Evolutionary conservation across 192 early-diverging fungal genomes (phyloP).

Genomic region (Geranomyces variabilis): DNA sequence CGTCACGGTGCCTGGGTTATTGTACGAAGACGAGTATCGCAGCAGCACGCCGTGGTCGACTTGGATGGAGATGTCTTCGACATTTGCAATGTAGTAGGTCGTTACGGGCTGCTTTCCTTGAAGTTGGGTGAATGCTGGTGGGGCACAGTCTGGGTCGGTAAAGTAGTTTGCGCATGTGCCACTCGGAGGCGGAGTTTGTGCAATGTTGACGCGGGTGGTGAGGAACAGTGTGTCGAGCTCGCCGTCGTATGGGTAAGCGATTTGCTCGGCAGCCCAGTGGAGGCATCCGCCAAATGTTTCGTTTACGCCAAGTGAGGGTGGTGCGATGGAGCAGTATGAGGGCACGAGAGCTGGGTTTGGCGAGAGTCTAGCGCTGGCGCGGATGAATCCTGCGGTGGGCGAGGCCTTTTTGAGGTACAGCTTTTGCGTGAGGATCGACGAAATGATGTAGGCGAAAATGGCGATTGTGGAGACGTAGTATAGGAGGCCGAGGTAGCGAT

Average conservation of each 20-base stretch:
- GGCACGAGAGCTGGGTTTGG: conserved; percentile 6
- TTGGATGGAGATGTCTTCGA: conserved; percentile 36
- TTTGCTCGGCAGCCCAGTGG: conserved; percentile 34
- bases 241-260: conserved; percentile 33
- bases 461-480: conserved; percentile 20
- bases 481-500: conserved; percentile 28
- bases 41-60: conserved; percentile 37
- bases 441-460: conserved; percentile 48
- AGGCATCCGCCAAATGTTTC: conserved; percentile 30
- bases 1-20: not conserved
- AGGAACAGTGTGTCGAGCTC: conserved; percentile 40
- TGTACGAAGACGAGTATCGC: conserved; percentile 5
- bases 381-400: conserved; percentile 35
- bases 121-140: conserved; percentile 12
- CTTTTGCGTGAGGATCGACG: conserved; percentile 33
- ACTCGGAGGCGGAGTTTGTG: conserved; percentile 20
- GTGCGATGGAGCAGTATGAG: conserved; percentile 32
- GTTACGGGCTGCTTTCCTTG: not conserved
- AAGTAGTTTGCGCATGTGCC: conserved; percentile 24
- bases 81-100: conserved; percentile 41
- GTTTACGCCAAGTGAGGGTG: conserved; percentile 9
- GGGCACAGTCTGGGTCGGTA: conserved; percentile 8
- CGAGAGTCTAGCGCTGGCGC: conserved; percentile 23
- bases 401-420: conserved; percentile 37
- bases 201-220: conserved; percentile 40